Evolutionary conservation across 2,329 filamentous ascomycete genomes (phyloP), one percentile per base, ranked within the genome.

Genomic region (Onygenales sp.): DNA sequence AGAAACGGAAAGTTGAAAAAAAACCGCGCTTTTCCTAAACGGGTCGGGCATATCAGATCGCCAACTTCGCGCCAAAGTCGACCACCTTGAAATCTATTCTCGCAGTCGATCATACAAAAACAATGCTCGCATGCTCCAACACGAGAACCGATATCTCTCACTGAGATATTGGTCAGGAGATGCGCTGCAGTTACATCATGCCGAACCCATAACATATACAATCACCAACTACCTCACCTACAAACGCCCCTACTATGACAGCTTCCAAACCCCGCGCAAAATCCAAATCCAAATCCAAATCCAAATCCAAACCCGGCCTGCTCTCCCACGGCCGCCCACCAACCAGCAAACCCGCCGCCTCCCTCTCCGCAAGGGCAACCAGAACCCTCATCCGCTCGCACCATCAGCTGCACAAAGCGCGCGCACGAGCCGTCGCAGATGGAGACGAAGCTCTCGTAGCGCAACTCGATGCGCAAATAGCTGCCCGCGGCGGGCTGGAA

Each of bases 311-410:
- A 58, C 72, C 69, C 59, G 61, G 56, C 21, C 63, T 72, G 9
- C 64, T 78, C 17, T 76, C 74, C 33, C 68, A 68, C 58, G 72
- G 72, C 21, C 72, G 77, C 6, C 76, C 77, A 43, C 73, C 73
- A 43, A 70, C 67, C 63, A 48, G 46, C 31, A 72, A 69, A 48
- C 60, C 67, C 36, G 60, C 66, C 48, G 60, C 69, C 2, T 66
- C 64, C 1, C 70, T 83, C 55, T 82, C 80, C 13, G 75, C 81
- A 11, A 80, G 78, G 63, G 75, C 76, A 21, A 83, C 80, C 2
- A 73, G 81, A 46, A 77, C 73, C 44, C 71, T 83, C 35, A 84
- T 85, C 57, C 76, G 78, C 44, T 74, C 74, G 35, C 81, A 84
- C 66, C 82, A 85, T 60, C 74, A 73, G 52, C 73, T 84, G 44